phyloP scores from a whole-genome alignment of 352 stramenopile species.

The Pythium coloratum region DNA sequence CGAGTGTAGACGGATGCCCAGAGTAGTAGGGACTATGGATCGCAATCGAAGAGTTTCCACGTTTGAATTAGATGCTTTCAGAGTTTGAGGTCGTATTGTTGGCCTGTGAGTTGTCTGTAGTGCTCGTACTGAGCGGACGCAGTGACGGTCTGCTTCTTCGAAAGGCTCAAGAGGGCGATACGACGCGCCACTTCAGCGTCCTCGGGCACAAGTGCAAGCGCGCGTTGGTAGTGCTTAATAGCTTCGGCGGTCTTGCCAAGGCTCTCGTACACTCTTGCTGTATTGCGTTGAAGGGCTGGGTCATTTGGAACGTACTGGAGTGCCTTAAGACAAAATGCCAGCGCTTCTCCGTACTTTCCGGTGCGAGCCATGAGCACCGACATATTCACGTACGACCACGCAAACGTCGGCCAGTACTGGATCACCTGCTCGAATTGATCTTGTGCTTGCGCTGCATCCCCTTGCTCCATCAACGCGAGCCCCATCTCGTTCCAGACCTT shows the following conservation, averaged over 20 bases:
- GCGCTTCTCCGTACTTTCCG: slow-evolving; percentile 47
- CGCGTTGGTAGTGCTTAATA: slow-evolving; percentile 44
- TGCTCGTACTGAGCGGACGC: slow-evolving; percentile 44
- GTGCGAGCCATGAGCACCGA: slow-evolving; percentile 41
- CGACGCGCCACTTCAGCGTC: slow-evolving; percentile 42
- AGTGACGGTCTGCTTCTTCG: slow-evolving; percentile 24
- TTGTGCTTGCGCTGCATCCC: slow-evolving; percentile 40
- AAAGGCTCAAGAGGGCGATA: slow-evolving; percentile 55
- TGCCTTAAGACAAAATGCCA: slow-evolving; percentile 40
- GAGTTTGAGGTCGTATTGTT: slow-evolving; percentile 68
- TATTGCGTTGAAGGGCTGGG: slow-evolving; percentile 53
- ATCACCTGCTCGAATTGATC: slow-evolving; percentile 45
- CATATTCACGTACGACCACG: slow-evolving; percentile 56
- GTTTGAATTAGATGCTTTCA: slow-evolving; percentile 21
- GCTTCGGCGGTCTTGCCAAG: slow-evolving; percentile 50
- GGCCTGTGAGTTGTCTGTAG: slow-evolving; percentile 41
- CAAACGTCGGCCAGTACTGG: slow-evolving; percentile 47
- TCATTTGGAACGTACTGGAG: slow-evolving; percentile 44
- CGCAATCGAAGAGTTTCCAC: neutral
- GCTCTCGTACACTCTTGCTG: slow-evolving; percentile 53
- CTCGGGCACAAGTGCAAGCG: slow-evolving; percentile 32
- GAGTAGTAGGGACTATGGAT: neutral
- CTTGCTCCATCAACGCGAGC: slow-evolving; percentile 48
- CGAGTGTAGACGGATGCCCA: neutral
- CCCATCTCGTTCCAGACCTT: slow-evolving; percentile 65